These are phyloP conservation scores for Phytophthora ramorum DNA, from an alignment of 352 stramenopile species.

Conservation along the genomic window DNA sequence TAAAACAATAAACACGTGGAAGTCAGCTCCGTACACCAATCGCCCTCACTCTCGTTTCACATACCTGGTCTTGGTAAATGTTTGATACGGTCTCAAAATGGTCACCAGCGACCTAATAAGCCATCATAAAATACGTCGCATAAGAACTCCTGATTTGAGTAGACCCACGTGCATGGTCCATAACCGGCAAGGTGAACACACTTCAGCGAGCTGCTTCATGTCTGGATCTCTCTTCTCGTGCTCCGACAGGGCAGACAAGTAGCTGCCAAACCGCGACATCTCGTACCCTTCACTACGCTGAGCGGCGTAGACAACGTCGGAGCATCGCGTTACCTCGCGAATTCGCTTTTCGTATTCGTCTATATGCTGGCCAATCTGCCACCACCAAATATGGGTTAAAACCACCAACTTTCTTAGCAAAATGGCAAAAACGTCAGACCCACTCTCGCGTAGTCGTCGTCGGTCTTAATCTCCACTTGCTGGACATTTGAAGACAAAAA, in stretches of 20 bases:
- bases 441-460: slow-evolving; percentile 87
- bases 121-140: not conserved
- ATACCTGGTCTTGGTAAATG: slow-evolving; percentile 87
- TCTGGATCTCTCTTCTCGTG: slow-evolving; percentile 79
- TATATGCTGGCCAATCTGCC: slow-evolving; percentile 87
- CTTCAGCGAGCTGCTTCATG: slow-evolving; percentile 80
- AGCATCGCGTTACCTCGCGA: slow-evolving; percentile 80
- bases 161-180: not conserved
- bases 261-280: slow-evolving; percentile 87
- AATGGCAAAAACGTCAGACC: not conserved
- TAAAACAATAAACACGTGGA: slow-evolving; percentile 27
- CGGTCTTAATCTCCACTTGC: slow-evolving; percentile 87
- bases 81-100: slow-evolving; percentile 89
- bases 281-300: slow-evolving; percentile 87
- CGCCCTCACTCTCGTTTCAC: not conserved
- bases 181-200: slow-evolving; percentile 16
- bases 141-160: not conserved
- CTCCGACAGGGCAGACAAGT: slow-evolving; percentile 75
- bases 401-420: no score
- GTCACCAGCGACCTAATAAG: slow-evolving; percentile 65
- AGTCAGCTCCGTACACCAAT: not conserved
- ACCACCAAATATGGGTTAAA: slow-evolving; percentile 1
- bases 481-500: slow-evolving; percentile 83
- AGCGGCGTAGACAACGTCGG: slow-evolving; percentile 81
- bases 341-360: slow-evolving; percentile 88